Base-by-base conservation (phyloP, 2,329 filamentous ascomycete species). In the Claviceps monticola region DNA sequence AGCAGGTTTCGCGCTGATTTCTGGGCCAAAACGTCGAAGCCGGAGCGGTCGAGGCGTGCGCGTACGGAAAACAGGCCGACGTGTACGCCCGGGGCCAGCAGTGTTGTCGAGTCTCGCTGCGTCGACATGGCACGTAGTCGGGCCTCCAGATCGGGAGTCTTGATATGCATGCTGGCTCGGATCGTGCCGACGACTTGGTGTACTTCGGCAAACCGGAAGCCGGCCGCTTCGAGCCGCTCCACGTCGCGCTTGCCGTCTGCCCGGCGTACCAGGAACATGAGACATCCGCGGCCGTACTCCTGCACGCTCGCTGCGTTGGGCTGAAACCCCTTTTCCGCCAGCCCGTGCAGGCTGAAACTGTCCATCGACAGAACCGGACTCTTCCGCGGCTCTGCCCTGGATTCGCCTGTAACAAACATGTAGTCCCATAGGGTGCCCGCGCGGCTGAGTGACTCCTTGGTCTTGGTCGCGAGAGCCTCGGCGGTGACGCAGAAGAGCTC, bases 401-500 rank as follows among this genome's bases (percentile, higher is more conserved):
- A 38, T 5, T 57, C 69, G 48, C 79, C 84, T 0, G 86, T 91
- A 1, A 77, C 72, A 21, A 90, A 67, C 6, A 93, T 84, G 57
- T 88, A 82, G 56, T 91, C 84, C 69, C 85, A 91, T 1, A 93
- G 70, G 9, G 80, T 72, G 5, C 88, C 88, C 7, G 86, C 67
- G 4, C 80, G 73, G 6, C 77, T 73, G 2, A 91, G 67, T 3
- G 77, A 74, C 43, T 78, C 76, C 54, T 80, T 79, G 56, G 90
- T 71, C 50, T 79, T 77, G 13, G 78, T 73, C 1, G 88, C 85
- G 7, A 95, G 75, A n/a, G 82, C 78, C 5, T 82, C 74, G 1
- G 88, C 88, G 2, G 88, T 84, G 9, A 88, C 74, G 61, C 87
- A 94, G 64, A 94, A 95, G 9, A 90, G 74, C 62, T 94, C 86